Evolutionary conservation across 768 basidiomycete genomes (phyloP).

Genomic region (Bullera alba): DNA sequence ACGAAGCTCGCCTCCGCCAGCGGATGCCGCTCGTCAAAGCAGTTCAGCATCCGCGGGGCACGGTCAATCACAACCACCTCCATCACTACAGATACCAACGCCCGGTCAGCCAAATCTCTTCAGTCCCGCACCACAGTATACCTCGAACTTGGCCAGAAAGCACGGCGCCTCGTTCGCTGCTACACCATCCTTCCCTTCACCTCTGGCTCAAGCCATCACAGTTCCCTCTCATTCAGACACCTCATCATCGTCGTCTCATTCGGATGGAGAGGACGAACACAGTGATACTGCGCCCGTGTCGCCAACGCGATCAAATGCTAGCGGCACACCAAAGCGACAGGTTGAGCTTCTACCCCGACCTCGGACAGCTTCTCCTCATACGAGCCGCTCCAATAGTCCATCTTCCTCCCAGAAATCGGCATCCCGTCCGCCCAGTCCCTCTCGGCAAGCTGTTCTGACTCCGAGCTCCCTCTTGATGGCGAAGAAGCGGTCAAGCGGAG

Average conservation of each 20-base stretch:
- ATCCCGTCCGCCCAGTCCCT: constrained; percentile 28
- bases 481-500: constrained; percentile 23
- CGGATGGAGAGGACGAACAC: constrained; percentile 20
- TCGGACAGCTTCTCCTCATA: constrained; percentile 16
- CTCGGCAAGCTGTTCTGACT: constrained; percentile 11
- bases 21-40: constrained; percentile 1
- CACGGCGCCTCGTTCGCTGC: constrained; percentile 30
- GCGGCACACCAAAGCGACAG: constrained; percentile 22
- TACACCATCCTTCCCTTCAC: constrained; percentile 37
- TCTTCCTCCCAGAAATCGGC: constrained; percentile 13
- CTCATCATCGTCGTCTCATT: constrained; percentile 31
- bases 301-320: constrained; percentile 9
- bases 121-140: constrained; percentile 16
- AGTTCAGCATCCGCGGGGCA: neutral
- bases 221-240: constrained; percentile 30
- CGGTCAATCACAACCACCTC: neutral
- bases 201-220: constrained; percentile 34
- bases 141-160: constrained; percentile 13
- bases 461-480: constrained; percentile 24
- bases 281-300: constrained; percentile 3
- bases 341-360: constrained; percentile 13
- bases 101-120: constrained; percentile 3
- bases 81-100: constrained; percentile 11
- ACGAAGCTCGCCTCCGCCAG: constrained; percentile 3
- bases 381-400: constrained; percentile 16